Evolutionary conservation across 768 basidiomycete species (phyloP), one percentile per base, ranked within the genome.

Genomic region (Boletus rufocinnamomeus): DNA sequence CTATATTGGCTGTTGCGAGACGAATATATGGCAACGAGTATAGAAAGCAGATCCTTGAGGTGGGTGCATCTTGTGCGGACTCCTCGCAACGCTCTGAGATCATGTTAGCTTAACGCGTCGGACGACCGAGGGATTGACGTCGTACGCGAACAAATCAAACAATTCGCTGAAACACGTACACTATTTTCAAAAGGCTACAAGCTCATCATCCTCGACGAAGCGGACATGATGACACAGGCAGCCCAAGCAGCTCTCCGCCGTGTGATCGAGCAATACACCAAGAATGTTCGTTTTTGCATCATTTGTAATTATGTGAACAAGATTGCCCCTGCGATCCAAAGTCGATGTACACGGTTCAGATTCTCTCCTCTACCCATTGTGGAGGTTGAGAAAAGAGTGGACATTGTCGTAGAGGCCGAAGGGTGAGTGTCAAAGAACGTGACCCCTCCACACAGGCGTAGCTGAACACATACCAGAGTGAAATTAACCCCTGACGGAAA

Each of bases 221-320:
- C 97, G n/a, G 97, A 99, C 79, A 97, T 97, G 96, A 99, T 99
- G 97, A 99, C 97, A 0, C 89, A 94, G 62, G 89, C 92, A 56
- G 97, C 97, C 2, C 97, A 99, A 70, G 92, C 95, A 4, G 97
- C 97, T 27, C 84, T 99, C 32, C 90, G 97, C 30, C 89, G 97
- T 66, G 90, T 98, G 37, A 98, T 99, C 64, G 97, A 99, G 74
- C 95, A 97, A 63, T 98, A 97, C 74, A 99, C 97, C 21, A 93
- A 89, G 76, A 98, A 98, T 68, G 97, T 98, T 64, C 88, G 97
- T 40, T 99, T 99, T 75, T 99, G 97, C 76, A 99, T 99, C 68
- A 96, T 99, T 58, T 98, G 97, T 82, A 99, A 99, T 76, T 99
- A 99, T 66, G 97, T 98, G 73, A 98, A 98, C 83, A 98, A 98